A percentile compares a stretch with the other conserved stretches of the same genome.
These are phyloP conservation scores for Fusarium camptoceras DNA, from an alignment of 2,329 filamentous ascomycete species.

Conservation along the genomic window DNA sequence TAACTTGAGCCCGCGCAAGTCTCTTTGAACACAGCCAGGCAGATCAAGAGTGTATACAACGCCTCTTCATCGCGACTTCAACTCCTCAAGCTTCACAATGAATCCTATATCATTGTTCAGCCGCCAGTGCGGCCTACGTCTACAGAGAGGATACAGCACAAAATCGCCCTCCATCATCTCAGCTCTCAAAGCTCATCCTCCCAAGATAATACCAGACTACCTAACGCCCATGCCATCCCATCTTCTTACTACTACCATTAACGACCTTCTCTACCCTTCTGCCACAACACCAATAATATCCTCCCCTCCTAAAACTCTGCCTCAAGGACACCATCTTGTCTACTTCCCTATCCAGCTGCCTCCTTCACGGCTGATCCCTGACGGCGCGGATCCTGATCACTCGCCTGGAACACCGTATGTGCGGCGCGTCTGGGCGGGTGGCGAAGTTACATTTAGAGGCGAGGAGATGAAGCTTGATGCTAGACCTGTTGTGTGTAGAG, in stretches of 20 bases:
- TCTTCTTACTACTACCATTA: constrained; percentile 73
- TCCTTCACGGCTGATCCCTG: constrained; percentile 72
- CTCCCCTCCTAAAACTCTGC: constrained; percentile 56
- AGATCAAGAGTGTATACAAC: not conserved
- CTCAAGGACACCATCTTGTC: constrained; percentile 82
- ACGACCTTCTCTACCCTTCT: constrained; percentile 60
- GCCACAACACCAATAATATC: constrained; percentile 30
- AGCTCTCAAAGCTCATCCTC: constrained; percentile 43
- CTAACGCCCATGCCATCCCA: constrained; percentile 70
- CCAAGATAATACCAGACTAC: constrained; percentile 57
- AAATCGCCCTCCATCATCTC: constrained; percentile 25
- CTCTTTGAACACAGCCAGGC: not conserved
- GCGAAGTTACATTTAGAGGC: constrained; percentile 69
- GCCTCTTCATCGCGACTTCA: not conserved
- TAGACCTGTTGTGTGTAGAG: constrained; percentile 57
- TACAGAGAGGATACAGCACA: constrained; percentile 14
- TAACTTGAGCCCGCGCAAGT: not conserved
- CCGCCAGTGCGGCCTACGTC: constrained; percentile 13
- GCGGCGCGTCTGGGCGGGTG: constrained; percentile 90
- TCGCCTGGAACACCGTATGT: constrained; percentile 78
- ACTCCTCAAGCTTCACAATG: not conserved
- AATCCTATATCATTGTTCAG: not conserved
- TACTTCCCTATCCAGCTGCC: constrained; percentile 83
- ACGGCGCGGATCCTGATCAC: constrained; percentile 87
- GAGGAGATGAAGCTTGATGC: constrained; percentile 54